These are phyloP conservation scores for Phytophthora sojae DNA, from an alignment of 352 stramenopile species.

Conservation along the genomic window DNA sequence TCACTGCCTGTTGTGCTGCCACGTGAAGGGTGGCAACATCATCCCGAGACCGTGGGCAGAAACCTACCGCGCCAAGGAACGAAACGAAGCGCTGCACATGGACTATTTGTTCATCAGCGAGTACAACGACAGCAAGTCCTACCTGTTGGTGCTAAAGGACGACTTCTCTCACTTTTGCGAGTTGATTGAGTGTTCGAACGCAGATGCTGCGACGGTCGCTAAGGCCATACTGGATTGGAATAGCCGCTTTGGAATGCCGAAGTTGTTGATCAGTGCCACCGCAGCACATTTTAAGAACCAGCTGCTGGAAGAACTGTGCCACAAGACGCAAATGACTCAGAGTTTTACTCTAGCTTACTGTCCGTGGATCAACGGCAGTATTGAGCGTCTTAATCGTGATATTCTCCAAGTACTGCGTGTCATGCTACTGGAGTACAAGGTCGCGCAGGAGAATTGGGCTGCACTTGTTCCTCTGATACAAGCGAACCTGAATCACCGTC, in stretches of 20 bases:
- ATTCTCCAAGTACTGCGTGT: not conserved
- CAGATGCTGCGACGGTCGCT: not conserved
- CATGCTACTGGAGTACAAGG: too few relatives aligned
- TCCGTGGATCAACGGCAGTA: conserved; percentile 11
- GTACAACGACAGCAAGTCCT: conserved; percentile 5
- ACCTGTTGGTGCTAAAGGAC: conserved; percentile 17
- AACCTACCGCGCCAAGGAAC: conserved; percentile 7
- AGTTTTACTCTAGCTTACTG: conserved; percentile 10
- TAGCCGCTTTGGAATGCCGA: conserved; percentile 8
- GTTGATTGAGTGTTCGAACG: conserved; percentile 5
- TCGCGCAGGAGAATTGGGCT: too few relatives aligned
- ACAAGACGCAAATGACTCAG: conserved; percentile 5
- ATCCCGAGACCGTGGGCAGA: conserved; percentile 10
- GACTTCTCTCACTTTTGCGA: conserved; percentile 18
- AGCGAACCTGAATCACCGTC: too few relatives aligned
- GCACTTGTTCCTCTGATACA: too few relatives aligned
- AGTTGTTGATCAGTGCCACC: conserved; percentile 9
- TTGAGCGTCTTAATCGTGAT: conserved; percentile 12
- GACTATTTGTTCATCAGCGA: conserved; percentile 15
- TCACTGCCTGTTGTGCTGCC: conserved; percentile 7
- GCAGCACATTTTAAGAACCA: conserved; percentile 10
- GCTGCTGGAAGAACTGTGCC: conserved; percentile 10
- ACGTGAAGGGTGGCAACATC: not conserved
- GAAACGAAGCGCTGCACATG: conserved; percentile 11
- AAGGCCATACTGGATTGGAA: conserved; percentile 9